Percentiles rank a stretch among this genome's conserved stretches.
phyloP scores from a whole-genome alignment of 2,329 filamentous ascomycete genomes.

The Xylogone sp. region DNA sequence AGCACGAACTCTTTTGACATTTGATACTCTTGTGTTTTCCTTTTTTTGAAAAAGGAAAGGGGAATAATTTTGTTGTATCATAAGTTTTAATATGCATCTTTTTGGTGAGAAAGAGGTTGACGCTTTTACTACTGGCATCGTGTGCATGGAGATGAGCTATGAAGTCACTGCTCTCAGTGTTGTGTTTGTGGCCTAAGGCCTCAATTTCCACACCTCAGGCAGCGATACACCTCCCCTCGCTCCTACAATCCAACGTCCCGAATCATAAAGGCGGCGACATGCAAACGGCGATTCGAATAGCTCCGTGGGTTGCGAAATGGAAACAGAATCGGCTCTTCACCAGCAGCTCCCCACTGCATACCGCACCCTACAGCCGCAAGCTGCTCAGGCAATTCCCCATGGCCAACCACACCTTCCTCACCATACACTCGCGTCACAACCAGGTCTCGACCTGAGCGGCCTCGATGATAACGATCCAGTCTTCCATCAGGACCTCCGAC shows the following conservation, averaged over 20 bases:
- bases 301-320: slow-evolving; percentile 25
- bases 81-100: too few relatives aligned
- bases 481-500: slow-evolving; percentile 33
- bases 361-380: slow-evolving; percentile 26
- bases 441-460: slow-evolving; percentile 34
- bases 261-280: slow-evolving; percentile 22
- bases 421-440: slow-evolving; percentile 31
- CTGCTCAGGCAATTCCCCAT: slow-evolving; percentile 27
- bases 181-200: too few relatives aligned
- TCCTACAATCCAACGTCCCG: neutral
- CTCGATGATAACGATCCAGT: slow-evolving; percentile 35
- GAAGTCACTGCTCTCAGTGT: too few relatives aligned
- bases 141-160: too few relatives aligned
- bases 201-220: neutral
- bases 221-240: neutral
- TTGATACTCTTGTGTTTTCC: too few relatives aligned
- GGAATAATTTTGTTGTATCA: too few relatives aligned
- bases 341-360: slow-evolving; percentile 26
- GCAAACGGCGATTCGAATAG: slow-evolving; percentile 12
- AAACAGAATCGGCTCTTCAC: slow-evolving; percentile 25
- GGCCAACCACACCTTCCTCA: slow-evolving; percentile 26
- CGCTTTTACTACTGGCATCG: too few relatives aligned
- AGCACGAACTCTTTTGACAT: too few relatives aligned
- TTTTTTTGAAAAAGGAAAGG: too few relatives aligned
- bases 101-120: too few relatives aligned